A percentile compares a stretch with the other conserved stretches of the same genome.
Conservation (phyloP, 495 filamentous ascomycete genomes). For the Lophiostoma macrostomum region DNA sequence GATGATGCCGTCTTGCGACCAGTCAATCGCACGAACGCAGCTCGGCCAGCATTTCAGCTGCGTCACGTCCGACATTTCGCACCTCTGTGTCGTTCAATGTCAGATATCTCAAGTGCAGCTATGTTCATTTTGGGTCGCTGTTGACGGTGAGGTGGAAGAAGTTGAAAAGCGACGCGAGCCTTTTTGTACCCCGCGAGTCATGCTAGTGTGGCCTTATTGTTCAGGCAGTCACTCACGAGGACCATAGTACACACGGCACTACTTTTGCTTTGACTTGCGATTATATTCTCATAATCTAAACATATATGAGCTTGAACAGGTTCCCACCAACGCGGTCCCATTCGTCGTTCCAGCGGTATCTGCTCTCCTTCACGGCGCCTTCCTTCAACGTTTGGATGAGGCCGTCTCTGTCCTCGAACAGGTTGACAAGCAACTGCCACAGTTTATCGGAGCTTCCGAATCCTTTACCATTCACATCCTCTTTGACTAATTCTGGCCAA, state of each 20-base stretch:
- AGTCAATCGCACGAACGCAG: conserved; percentile 51
- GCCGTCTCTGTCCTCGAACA: conserved; percentile 55
- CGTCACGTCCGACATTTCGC: conserved; percentile 28
- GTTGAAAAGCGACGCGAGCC: background rate
- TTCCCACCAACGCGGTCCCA: conserved; percentile 79
- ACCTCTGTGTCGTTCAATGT: background rate
- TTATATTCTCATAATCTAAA: background rate
- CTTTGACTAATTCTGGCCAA: conserved; percentile 80
- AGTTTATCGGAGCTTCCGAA: conserved; percentile 69
- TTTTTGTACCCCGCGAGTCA: conserved; percentile 7
- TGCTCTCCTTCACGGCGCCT: conserved; percentile 75
- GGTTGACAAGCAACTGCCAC: conserved; percentile 52
- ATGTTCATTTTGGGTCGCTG: background rate
- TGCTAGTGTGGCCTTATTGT: background rate
- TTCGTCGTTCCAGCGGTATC: conserved; percentile 82
- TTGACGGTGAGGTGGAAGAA: conserved; percentile 1
- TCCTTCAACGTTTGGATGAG: conserved; percentile 60
- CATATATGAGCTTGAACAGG: conserved; percentile 57
- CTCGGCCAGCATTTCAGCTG: conserved; percentile 43
- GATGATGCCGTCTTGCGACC: conserved; percentile 62
- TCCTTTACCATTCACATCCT: conserved; percentile 79
- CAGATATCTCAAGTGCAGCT: background rate
- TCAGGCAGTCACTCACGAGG: background rate
- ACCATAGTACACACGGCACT: no score
- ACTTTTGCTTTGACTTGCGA: background rate